Conservation (phyloP, 352 stramenopile genomes). For the Phytophthora pinifolia region DNA sequence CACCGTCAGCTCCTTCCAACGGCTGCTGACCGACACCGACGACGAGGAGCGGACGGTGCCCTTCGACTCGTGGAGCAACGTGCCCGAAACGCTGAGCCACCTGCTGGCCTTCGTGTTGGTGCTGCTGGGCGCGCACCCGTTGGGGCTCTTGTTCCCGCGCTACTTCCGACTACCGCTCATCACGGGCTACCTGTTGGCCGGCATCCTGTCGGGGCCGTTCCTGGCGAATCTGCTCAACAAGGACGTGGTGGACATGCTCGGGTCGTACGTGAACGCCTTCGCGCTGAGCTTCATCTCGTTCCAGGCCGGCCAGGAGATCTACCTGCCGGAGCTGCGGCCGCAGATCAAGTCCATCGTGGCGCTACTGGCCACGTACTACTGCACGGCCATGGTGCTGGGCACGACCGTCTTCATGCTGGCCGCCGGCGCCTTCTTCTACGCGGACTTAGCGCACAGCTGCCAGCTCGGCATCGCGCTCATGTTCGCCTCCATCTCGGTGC, state of each 20-base stretch:
- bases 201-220: slow-evolving; percentile 46
- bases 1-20: too few relatives aligned
- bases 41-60: slow-evolving; percentile 22
- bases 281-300: slow-evolving; percentile 79
- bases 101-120: slow-evolving; percentile 46
- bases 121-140: slow-evolving; percentile 40
- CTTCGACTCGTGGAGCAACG: slow-evolving; percentile 29
- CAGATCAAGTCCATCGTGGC: slow-evolving; percentile 66
- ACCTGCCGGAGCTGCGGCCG: slow-evolving; percentile 57
- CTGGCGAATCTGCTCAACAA: slow-evolving; percentile 38
- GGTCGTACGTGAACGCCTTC: slow-evolving; percentile 53
- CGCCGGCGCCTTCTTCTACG: slow-evolving; percentile 64
- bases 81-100: slow-evolving; percentile 36
- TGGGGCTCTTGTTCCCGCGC: slow-evolving; percentile 47
- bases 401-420: slow-evolving; percentile 42
- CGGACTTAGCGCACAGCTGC: slow-evolving; percentile 43
- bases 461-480: slow-evolving; percentile 69
- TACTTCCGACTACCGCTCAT: slow-evolving; percentile 50
- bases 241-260: slow-evolving; percentile 35
- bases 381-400: slow-evolving; percentile 54
- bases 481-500: slow-evolving; percentile 72
- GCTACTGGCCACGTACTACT: slow-evolving; percentile 50
- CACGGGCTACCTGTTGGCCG: slow-evolving; percentile 48
- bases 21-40: background rate
- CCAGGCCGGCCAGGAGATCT: slow-evolving; percentile 73